These are phyloP conservation scores for Cordyceps cateniannulata DNA, from an alignment of 2,329 filamentous ascomycete species.

Conservation along the genomic window DNA sequence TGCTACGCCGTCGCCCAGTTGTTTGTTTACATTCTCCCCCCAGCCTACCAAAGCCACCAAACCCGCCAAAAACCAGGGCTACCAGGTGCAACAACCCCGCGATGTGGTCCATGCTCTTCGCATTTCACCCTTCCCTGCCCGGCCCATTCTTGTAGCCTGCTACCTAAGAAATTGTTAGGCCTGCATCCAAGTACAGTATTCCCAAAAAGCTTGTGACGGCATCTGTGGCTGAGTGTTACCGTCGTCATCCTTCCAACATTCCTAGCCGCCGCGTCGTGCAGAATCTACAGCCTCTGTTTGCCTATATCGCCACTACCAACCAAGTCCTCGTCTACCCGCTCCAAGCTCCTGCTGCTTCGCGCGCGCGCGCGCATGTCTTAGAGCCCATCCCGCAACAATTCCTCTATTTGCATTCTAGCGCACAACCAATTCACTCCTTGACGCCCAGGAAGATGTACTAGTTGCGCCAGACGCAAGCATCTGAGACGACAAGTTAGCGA, in stretches of 20 bases:
- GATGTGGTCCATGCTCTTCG: constrained; percentile 16
- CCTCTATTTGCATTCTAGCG: constrained; percentile 12
- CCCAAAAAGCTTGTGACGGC: constrained; percentile 18
- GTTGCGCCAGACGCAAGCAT: constrained; percentile 14
- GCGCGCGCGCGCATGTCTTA: constrained; percentile 14
- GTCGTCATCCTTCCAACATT: constrained; percentile 9
- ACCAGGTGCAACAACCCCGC: constrained; percentile 18
- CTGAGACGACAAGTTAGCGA: constrained; percentile 13
- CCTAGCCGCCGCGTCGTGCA: constrained; percentile 4
- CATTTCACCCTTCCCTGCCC: constrained; percentile 13
- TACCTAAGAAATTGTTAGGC: neutral
- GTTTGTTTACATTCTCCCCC: constrained; percentile 26
- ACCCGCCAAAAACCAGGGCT: neutral
- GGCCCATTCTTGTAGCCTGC: constrained; percentile 12
- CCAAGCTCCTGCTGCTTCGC: neutral
- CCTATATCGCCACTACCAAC: neutral
- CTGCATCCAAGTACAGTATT: constrained; percentile 5
- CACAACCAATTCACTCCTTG: neutral
- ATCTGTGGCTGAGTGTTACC: constrained; percentile 16
- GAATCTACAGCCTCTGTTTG: constrained; percentile 4
- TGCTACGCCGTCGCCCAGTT: constrained; percentile 27
- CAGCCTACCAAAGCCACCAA: neutral
- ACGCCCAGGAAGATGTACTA: constrained; percentile 12
- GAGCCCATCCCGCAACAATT: constrained; percentile 4
- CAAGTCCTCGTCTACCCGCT: neutral